Base-by-base conservation (phyloP, 139 green algal species). In the Closterium sp. region DNA sequence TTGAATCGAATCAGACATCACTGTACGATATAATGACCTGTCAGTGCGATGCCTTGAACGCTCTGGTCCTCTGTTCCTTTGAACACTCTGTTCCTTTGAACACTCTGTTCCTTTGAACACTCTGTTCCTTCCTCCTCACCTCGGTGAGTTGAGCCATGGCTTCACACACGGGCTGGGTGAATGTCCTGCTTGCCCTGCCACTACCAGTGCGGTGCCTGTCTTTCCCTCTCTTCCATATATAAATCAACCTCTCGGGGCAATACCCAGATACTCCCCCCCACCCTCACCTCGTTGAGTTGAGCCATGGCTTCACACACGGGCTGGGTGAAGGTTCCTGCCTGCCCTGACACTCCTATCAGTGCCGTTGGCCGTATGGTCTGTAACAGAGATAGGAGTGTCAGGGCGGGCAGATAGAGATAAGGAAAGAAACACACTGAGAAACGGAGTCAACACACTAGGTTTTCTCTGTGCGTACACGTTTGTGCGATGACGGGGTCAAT, bases 121-220 rank as follows among this genome's bases (percentile, higher is more conserved):
- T n/a, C n/a, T n/a, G n/a, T n/a, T n/a, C n/a, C n/a, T n/a, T n/a
- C n/a, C n/a, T n/a, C 38, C 38, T 66, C 38, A 66, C 38, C 38
- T 66, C 38, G 38, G 16, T 66, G 38, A 66, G 38, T 21, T 66
- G 38, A 12, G 90, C 85, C 90, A 93, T 93, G 23, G 30, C 86
- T 35, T 90, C 28, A 30, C 93, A 33, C 32, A 93, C 91, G 6
- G 93, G 89, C 36, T 90, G 91, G 91, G 36, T 93, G 86, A 94
- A 94, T 9, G 33, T 31, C 36, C 31, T 23, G 30, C 30, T 36
- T 91, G n/a, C n/a, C 30, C 91, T 8, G 91, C 86, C n/a, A 87
- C 93, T 34, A 95, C 90, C 21, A 95, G 31, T 19, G 86, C 93
- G 16, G 90, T 92, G n/a, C n/a, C n/a, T n/a, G n/a, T n/a, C n/a